phyloP scores from a whole-genome alignment of 768 basidiomycete species.

The Tricholoma sp. region DNA sequence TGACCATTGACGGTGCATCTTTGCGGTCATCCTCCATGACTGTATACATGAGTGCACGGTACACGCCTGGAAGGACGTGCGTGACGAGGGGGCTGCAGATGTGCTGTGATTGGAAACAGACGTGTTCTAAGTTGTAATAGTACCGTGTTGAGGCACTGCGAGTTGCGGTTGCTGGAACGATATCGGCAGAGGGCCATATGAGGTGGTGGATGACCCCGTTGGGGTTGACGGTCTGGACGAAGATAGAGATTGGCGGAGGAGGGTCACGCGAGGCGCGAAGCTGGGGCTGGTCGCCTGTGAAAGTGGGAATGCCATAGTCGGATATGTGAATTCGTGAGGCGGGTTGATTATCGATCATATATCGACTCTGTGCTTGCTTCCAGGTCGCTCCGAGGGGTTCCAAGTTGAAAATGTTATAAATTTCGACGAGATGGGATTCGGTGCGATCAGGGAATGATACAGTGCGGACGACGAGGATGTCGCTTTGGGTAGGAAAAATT shows the following conservation, averaged over 20 bases:
- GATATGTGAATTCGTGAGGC: slow-evolving; percentile 32
- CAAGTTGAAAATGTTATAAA: slow-evolving; percentile 7
- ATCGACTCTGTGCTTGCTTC: slow-evolving; percentile 16
- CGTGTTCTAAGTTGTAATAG: slow-evolving; percentile 20
- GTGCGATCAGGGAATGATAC: slow-evolving; percentile 14
- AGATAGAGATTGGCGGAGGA: slow-evolving; percentile 37
- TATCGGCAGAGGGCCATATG: slow-evolving; percentile 22
- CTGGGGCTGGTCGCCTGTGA: slow-evolving; percentile 23
- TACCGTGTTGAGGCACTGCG: slow-evolving; percentile 8
- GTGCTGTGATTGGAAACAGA: slow-evolving; percentile 21
- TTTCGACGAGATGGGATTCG: slow-evolving; percentile 23
- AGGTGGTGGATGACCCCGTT: slow-evolving; percentile 29
- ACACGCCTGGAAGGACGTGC: slow-evolving; percentile 37
- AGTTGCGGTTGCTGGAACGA: slow-evolving; percentile 7
- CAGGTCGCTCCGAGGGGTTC: not conserved
- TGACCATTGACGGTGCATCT: slow-evolving; percentile 28
- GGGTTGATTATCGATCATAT: slow-evolving; percentile 18
- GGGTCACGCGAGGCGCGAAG: slow-evolving; percentile 19
- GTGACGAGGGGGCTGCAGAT: slow-evolving; percentile 19
- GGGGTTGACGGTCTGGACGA: slow-evolving; percentile 23
- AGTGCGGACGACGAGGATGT: slow-evolving; percentile 48
- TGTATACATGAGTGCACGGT: slow-evolving; percentile 38
- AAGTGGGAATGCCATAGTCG: slow-evolving; percentile 30
- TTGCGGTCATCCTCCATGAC: slow-evolving; percentile 24
- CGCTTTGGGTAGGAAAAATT: slow-evolving; percentile 44